A percentile compares a stretch with the other conserved stretches of the same genome.
These are phyloP conservation scores for Xanthoconium purpureum DNA, from an alignment of 768 basidiomycete species.

Conservation along the genomic window DNA sequence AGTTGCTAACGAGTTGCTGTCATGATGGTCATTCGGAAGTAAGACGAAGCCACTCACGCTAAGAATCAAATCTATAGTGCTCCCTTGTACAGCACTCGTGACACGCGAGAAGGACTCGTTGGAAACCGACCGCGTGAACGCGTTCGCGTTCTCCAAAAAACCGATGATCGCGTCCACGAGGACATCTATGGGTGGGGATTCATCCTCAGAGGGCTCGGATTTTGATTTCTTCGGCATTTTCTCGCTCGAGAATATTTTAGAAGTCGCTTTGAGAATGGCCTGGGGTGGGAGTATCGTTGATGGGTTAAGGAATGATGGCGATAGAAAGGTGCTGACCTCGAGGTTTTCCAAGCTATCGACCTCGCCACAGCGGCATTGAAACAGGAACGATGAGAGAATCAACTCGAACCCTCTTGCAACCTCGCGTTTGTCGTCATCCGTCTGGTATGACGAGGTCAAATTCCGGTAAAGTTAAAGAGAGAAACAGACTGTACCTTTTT, in stretches of 20 bases:
- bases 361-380: conserved; percentile 70
- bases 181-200: conserved; percentile 70
- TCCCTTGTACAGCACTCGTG: conserved; percentile 59
- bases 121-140: conserved; percentile 75
- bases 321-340: conserved; percentile 46
- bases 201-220: conserved; percentile 20
- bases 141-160: conserved; percentile 78
- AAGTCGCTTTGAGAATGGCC: conserved; percentile 60
- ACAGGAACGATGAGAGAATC: conserved; percentile 62
- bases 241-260: conserved; percentile 46
- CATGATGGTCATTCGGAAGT: background rate
- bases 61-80: conserved; percentile 78
- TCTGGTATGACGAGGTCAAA: conserved; percentile 8
- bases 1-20: conserved; percentile 63
- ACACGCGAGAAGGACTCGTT: conserved; percentile 78
- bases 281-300: conserved; percentile 25
- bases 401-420: conserved; percentile 65
- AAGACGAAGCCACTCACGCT: conserved; percentile 50
- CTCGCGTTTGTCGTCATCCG: conserved; percentile 15
- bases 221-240: conserved; percentile 41
- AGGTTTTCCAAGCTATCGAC: conserved; percentile 59
- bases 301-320: background rate
- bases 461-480: background rate
- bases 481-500: conserved; percentile 37
- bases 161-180: conserved; percentile 90